Evolutionary conservation across 2,329 filamentous ascomycete genomes (phyloP), one percentile per base, ranked within the genome.

Genomic region (Setomelanomma holmii): DNA sequence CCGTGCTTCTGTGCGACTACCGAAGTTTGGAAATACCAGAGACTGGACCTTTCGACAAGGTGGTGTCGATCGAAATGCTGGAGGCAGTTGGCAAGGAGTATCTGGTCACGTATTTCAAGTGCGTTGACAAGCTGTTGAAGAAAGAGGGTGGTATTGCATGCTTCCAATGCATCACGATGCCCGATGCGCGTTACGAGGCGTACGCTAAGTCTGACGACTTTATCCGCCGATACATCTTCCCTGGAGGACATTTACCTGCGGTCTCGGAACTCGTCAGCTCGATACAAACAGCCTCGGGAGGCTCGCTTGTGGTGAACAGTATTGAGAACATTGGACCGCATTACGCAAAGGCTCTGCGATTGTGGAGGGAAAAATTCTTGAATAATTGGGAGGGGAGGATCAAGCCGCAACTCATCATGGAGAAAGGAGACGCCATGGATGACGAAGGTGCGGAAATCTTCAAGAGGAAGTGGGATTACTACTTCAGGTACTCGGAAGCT

Each of bases 111-210:
- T 91, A 90, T 67, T 91, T 91, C 67, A 75, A 78, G 16, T 84
- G 83, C 58, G 79, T 91, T 44, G 78, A 90, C 61, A 77, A 78
- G 50, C 71, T 90, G 24, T 72, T 91, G 38, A 90, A 91, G 72
- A 80, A 79, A 41, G 80, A 87, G 14, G 86, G 85, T 2, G 85
- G 87, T 1, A 82, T 90, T 38, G 87, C 85, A 5, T 84, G 88
- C 41, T 89, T 91, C 71, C 89, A 91, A 70, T 90, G 88, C 72
- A 91, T 90, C 66, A 91, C 89, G 1, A 90, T 90, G 83, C 88
- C 88, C 0, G 87, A 91, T 33, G 64, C 81, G 34, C 80, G 87
- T 45, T 87, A 89, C 67, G 84, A 85, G 56, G 82, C 81, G 6
- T 90, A 90, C 66, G 80, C 84, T 16, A 85, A 82, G 61, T 82